phyloP scores from a whole-genome alignment of 441 rosid genomes.

The Manihot esculenta region DNA sequence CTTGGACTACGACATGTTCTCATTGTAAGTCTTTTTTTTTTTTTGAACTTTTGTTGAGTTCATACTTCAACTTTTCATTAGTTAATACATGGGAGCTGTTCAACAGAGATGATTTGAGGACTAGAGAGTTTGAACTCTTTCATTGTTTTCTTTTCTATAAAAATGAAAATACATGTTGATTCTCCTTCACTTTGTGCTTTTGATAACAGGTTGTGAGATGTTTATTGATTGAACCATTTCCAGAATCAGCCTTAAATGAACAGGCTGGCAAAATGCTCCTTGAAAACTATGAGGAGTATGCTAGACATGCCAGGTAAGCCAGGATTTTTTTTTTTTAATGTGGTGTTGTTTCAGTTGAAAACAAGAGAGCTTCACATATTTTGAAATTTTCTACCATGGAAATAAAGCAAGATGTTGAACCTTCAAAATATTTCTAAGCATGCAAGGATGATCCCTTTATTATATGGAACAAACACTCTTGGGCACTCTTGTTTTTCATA shows the following conservation, averaged over 20 bases:
- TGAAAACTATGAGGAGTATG: conserved; percentile 96
- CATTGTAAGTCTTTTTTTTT: conserved; percentile 49
- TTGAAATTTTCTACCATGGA: background rate
- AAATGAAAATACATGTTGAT: background rate
- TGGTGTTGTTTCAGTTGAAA: conserved; percentile 11
- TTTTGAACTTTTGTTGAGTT: background rate
- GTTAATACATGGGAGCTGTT: conserved; percentile 7
- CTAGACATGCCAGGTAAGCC: conserved; percentile 87
- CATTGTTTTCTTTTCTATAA: background rate
- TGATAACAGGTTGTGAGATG: conserved; percentile 84
- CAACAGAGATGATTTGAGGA: background rate
- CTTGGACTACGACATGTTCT: conserved; percentile 92
- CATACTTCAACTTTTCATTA: background rate
- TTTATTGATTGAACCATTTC: conserved; percentile 91
- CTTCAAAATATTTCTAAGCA: background rate
- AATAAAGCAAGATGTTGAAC: conserved; percentile 1
- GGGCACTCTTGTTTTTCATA: background rate
- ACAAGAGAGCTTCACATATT: background rate
- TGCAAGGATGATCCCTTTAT: background rate
- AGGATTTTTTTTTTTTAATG: background rate
- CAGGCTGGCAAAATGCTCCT: conserved; percentile 97
- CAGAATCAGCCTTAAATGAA: conserved; percentile 95
- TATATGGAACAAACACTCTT: background rate
- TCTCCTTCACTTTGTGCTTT: conserved; percentile 3
- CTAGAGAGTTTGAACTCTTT: no score